Evolutionary conservation across 345 rosid species (phyloP), one percentile per base, ranked within the genome.

Genomic region (Corymbia maculata): DNA sequence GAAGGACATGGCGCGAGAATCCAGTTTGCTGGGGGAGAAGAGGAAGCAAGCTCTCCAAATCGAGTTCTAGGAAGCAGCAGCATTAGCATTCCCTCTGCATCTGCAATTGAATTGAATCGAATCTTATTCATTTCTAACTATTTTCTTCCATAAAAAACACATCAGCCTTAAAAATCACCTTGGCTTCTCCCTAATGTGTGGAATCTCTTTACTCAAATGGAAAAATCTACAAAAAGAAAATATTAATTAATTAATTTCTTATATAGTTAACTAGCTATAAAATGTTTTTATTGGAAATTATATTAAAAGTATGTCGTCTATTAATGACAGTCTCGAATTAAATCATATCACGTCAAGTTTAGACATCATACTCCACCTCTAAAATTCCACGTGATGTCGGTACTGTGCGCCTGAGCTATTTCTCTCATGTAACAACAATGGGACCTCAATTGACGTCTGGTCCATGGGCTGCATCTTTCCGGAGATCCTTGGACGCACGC

Each of bases 1-100:
- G 88, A 93, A 86, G 88, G 94, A 91, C 84, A 24, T 30, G 15
- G 91, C 61, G 9, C 85, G 49, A 86, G 96, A 91, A 91, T 92
- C 96, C 98, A 95, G 95, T 55, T 45, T 30, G 88, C 22, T 51
- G 90, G 88, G 75, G 88, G 61, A 79, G 86, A 80, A 15, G 51
- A 53, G 51, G 17, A 66, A 42, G 26, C 13, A 70, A 36, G n/a
- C 7, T 4, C 47, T 36, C 12, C 82, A 11, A 70, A 70, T 13
- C 7, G 1, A 70, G 80, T 2, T 70, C 10, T 36, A 68, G 47
- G 47, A 9, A 70, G 13, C 47, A 5, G 82, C 47, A 36, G 68
- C 15, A 12, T 59, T 26, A 55, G 61, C 32, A 11, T 59, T 17
- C 21, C 47, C 47, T 70, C 47, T 9, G 4, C 82, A 19, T 1